Percentiles rank a stretch among this genome's conserved stretches.
Conservation (phyloP, 768 basidiomycete genomes). For the Pisolithus sp. region DNA sequence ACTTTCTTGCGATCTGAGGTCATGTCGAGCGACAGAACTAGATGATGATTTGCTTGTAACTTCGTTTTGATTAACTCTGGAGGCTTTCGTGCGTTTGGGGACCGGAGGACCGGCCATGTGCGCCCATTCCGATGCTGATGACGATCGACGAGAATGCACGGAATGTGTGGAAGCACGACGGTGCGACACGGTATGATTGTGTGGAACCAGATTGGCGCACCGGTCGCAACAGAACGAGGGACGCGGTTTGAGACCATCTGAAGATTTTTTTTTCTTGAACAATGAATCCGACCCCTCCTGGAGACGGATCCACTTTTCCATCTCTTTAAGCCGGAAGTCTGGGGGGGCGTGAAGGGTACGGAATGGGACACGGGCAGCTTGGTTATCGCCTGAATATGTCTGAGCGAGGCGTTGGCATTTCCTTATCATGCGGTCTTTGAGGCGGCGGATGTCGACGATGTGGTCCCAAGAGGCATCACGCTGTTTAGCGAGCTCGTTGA, state of each 20-base stretch:
- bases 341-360: constrained; percentile 61
- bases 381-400: constrained; percentile 32
- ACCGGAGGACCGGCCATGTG: constrained; percentile 4
- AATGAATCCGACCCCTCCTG: constrained; percentile 30
- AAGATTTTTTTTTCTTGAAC: constrained; percentile 13
- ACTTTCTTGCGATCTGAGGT: constrained; percentile 6
- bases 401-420: constrained; percentile 65
- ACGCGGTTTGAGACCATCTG: constrained; percentile 19
- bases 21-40: constrained; percentile 9
- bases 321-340: constrained; percentile 71
- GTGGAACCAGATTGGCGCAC: constrained; percentile 28
- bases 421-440: constrained; percentile 79
- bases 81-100: constrained; percentile 16
- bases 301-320: constrained; percentile 69
- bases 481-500: constrained; percentile 53
- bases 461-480: constrained; percentile 56
- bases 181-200: constrained; percentile 21
- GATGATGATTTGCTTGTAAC: constrained; percentile 7
- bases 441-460: constrained; percentile 65
- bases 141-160: constrained; percentile 19
- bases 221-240: constrained; percentile 29
- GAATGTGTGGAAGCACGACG: constrained; percentile 25
- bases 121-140: constrained; percentile 13
- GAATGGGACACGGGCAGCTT: constrained; percentile 42
- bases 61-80: constrained; percentile 5